These are phyloP conservation scores for Backusella tarrabulga DNA, from an alignment of 192 early-diverging fungal species.

Conservation along the genomic window DNA sequence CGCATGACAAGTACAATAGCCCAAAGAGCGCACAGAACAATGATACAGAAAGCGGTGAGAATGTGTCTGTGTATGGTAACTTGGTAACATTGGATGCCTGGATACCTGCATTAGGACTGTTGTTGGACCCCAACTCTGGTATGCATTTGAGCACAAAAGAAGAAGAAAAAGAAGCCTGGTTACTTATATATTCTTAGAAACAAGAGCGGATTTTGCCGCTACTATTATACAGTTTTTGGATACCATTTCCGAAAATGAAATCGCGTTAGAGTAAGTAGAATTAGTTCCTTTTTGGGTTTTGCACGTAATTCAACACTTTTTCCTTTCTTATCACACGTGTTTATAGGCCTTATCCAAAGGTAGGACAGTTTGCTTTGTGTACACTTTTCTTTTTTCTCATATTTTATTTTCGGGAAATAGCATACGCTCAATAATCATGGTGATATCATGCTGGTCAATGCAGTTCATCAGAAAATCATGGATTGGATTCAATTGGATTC, in stretches of 20 bases:
- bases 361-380: not conserved
- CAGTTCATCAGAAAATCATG: conserved; percentile 14
- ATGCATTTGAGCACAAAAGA: conserved; percentile 23
- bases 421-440: conserved; percentile 15
- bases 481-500: conserved; percentile 24
- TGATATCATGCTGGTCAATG: conserved; percentile 18
- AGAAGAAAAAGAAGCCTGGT: not conserved
- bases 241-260: conserved; percentile 29
- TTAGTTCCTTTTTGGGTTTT: not conserved
- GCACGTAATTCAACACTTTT: not conserved
- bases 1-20: conserved; percentile 27
- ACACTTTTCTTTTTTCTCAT: not conserved
- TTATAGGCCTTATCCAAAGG: conserved; percentile 12
- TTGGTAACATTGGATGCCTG: conserved; percentile 19
- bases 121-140: conserved; percentile 6
- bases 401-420: not conserved
- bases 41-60: not conserved
- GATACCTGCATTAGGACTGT: conserved; percentile 23
- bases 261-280: conserved; percentile 15
- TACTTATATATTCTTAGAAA: conserved; percentile 11
- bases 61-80: conserved; percentile 1
- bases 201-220: conserved; percentile 38
- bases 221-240: conserved; percentile 41
- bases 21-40: not conserved
- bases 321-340: not conserved